Evolutionary conservation across 768 basidiomycete genomes (phyloP).

Genomic region (Serpula lacrymans): DNA sequence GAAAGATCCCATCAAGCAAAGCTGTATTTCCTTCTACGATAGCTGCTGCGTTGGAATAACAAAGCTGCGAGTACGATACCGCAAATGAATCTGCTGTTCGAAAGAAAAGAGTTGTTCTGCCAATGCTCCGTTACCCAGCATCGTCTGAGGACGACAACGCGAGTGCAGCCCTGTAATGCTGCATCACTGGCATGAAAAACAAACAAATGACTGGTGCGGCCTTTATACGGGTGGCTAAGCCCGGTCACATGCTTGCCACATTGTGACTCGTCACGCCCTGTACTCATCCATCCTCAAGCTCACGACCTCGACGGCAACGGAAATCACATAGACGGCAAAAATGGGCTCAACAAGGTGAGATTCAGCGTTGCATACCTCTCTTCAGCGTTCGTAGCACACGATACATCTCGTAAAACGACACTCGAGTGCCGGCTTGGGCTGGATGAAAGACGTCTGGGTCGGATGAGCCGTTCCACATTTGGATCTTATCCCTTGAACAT

Average conservation of each 20-base stretch:
- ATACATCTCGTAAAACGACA: conserved; percentile 15
- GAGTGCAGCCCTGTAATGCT: conserved; percentile 47
- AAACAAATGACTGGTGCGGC: neutral
- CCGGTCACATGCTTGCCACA: conserved; percentile 14
- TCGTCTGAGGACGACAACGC: conserved; percentile 31
- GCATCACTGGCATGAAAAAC: conserved; percentile 38
- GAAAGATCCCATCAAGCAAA: too few species aligned
- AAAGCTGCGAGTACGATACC: conserved; percentile 4
- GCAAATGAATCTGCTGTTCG: conserved; percentile 7
- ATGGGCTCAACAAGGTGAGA: conserved; percentile 83
- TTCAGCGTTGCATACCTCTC: conserved; percentile 9
- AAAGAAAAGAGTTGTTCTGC: conserved; percentile 35
- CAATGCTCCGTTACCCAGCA: conserved; percentile 65
- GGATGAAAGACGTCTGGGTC: conserved; percentile 40
- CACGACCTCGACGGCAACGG: conserved; percentile 20
- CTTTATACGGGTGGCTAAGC: conserved; percentile 13
- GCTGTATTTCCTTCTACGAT: too few species aligned
- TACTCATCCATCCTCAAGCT: conserved; percentile 13
- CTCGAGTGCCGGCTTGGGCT: conserved; percentile 29
- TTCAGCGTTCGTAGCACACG: too few species aligned
- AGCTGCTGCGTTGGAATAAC: conserved; percentile 7
- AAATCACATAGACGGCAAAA: conserved; percentile 40
- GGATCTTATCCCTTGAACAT: conserved; percentile 3
- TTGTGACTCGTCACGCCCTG: conserved; percentile 27
- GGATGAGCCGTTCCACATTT: conserved; percentile 18